Percentiles rank a stretch among this genome's conserved stretches.
Evolutionary conservation across 2,329 filamentous ascomycete genomes (phyloP).

Genomic region (Raffaelea deltoideospora): DNA sequence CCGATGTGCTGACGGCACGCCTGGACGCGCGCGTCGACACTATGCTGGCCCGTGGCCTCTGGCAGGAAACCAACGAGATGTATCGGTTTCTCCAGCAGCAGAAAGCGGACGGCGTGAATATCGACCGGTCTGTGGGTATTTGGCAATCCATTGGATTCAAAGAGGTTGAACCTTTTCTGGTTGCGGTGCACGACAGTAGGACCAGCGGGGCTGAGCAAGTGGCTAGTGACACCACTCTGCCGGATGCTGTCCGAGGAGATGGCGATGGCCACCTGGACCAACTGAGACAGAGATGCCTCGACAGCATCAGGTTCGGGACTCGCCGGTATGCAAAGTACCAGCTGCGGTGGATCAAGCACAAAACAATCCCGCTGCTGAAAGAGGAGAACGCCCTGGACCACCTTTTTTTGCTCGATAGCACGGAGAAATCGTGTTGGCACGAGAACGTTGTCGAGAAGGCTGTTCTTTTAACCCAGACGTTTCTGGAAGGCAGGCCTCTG

Average conservation of each 20-base stretch:
- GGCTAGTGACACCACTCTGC: too few species aligned
- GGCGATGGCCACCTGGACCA: constrained; percentile 23
- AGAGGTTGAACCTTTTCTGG: constrained; percentile 64
- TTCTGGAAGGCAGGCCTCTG: constrained; percentile 34
- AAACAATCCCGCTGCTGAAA: constrained; percentile 55
- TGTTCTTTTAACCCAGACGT: constrained; percentile 41
- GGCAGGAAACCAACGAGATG: constrained; percentile 32
- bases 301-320: constrained; percentile 68
- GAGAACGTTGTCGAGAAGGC: constrained; percentile 52
- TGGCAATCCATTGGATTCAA: constrained; percentile 97
- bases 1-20: constrained; percentile 50
- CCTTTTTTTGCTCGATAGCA: constrained; percentile 72
- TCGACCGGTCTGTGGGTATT: constrained; percentile 71
- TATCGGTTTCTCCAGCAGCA: constrained; percentile 22
- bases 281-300: constrained; percentile 45
- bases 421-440: constrained; percentile 47
- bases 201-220: background rate
- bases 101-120: constrained; percentile 26
- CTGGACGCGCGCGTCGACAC: constrained; percentile 66
- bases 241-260: too few species aligned
- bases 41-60: constrained; percentile 52
- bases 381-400: constrained; percentile 36
- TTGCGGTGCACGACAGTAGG: constrained; percentile 1
- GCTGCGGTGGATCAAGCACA: constrained; percentile 72
- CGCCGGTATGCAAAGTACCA: constrained; percentile 80